Evolutionary conservation across 1,139 yeast species (phyloP), one percentile per base, ranked within the genome.

Genomic region (Diutina neorugosa): DNA sequence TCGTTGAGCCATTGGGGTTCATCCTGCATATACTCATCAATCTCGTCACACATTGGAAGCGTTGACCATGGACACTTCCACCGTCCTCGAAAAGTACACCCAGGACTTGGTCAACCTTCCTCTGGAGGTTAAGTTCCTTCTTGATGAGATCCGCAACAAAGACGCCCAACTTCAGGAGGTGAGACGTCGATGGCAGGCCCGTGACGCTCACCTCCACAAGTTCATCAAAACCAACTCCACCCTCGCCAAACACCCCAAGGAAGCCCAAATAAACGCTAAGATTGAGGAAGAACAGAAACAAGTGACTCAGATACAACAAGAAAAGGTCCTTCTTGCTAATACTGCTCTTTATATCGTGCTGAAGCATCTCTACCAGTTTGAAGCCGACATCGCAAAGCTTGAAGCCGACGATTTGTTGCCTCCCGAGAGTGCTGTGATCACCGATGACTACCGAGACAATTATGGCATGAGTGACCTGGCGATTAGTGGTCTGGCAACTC

Each of bases 191-290:
- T 80, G 83, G 58, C 83, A 80, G 61, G 81, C 81, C 55, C 78
- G 86, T 57, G 98, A 93, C 63, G 73, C 78, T 20, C 88, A 84
- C 60, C 71, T 93, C 54, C 96, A 88, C 64, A 90, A 89, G 65
- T 84, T 82, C 64, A 86, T 90, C 55, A 80, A 85, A 59, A 84
- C 89, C 52, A 83, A 89, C 68, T 97, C 98, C 0, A 84, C 96
- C 0, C 68, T 86, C 51, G 77, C 84, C 1, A 86, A 82, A 58
- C 86, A 86, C 65, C 95, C 97, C 1, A 87, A 89, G 59, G 98
- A 93, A 63, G 80, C 73, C 49, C 84, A 78, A 57, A 64, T 86
- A 11, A 78, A 79, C 60, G 74, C 78, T 44, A 84, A 84, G 61
- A 85, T 93, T 6, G 78, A 80, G 51, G 85, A 84, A 51, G 94